Conservation (phyloP, 2,329 filamentous ascomycete species). For the Botrytis squamosa region DNA sequence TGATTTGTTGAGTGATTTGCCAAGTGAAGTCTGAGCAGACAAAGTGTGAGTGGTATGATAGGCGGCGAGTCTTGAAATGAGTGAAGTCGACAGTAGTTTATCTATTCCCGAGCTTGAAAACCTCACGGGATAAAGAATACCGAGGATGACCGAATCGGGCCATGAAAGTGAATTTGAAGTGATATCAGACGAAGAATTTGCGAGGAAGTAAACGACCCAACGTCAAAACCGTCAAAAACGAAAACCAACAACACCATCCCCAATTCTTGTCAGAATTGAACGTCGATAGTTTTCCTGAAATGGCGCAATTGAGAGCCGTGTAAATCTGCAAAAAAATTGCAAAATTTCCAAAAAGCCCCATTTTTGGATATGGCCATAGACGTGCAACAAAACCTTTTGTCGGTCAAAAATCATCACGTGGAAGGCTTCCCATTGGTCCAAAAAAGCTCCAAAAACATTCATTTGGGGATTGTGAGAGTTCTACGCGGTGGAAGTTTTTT, state of each 20-base stretch:
- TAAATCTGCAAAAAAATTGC: background rate
- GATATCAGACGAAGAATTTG: conserved; percentile 11
- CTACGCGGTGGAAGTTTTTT: background rate
- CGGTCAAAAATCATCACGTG: background rate
- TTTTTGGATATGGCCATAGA: background rate
- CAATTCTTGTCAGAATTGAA: background rate
- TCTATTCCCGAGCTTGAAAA: background rate
- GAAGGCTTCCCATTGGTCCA: background rate
- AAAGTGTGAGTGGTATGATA: background rate
- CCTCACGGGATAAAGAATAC: background rate
- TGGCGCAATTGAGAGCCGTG: background rate
- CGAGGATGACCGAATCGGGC: background rate
- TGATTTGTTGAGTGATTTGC: background rate
- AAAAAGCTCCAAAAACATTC: background rate
- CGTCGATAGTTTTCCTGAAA: background rate
- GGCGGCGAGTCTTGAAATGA: background rate
- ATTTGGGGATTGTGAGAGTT: background rate
- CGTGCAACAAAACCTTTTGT: conserved; percentile 4
- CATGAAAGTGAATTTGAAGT: conserved; percentile 3
- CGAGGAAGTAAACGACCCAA: background rate
- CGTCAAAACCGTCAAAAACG: background rate
- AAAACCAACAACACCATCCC: background rate
- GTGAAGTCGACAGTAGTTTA: background rate
- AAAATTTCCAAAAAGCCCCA: background rate
- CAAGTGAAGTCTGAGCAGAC: background rate